phyloP scores from a whole-genome alignment of 2,329 filamentous ascomycete genomes.

The Phaeosphaeria sp. region DNA sequence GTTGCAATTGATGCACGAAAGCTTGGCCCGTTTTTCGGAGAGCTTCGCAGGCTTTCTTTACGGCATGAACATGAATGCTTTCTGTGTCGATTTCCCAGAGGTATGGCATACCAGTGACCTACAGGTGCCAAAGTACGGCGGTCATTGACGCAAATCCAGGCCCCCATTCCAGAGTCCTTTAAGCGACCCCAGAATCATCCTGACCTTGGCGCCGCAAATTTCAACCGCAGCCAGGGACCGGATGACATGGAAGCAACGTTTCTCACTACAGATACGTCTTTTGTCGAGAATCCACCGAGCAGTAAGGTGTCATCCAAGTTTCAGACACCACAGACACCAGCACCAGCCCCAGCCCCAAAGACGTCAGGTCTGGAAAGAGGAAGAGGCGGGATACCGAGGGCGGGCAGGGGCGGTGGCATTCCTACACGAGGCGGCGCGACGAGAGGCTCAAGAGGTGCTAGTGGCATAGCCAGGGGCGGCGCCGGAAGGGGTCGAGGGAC shows the following conservation, averaged over 20 bases:
- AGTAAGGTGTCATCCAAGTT: conserved; percentile 56
- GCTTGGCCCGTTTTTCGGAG: conserved; percentile 89
- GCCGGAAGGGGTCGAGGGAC: conserved; percentile 42
- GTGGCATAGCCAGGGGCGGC: conserved; percentile 45
- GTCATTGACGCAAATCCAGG: conserved; percentile 56
- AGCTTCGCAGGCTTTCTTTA: conserved; percentile 96
- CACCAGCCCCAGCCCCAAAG: conserved; percentile 26
- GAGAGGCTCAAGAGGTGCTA: conserved; percentile 42
- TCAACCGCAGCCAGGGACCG: conserved; percentile 30
- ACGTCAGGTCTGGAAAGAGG: conserved; percentile 29
- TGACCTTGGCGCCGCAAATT: conserved; percentile 24
- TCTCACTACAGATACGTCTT: conserved; percentile 90
- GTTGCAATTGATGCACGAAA: conserved; percentile 96
- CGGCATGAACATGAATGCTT: conserved; percentile 98
- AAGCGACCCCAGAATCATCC: conserved; percentile 49
- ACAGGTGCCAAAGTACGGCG: not conserved
- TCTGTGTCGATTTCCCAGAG: conserved; percentile 97
- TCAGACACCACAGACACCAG: conserved; percentile 44
- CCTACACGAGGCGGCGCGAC: conserved; percentile 40
- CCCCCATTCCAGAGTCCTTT: conserved; percentile 84
- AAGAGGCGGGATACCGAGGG: conserved; percentile 45
- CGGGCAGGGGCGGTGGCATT: conserved; percentile 41
- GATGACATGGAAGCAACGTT: conserved; percentile 79
- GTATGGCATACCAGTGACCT: conserved; percentile 53
- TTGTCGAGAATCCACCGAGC: conserved; percentile 81